Evolutionary conservation across 2,329 filamentous ascomycete species (phyloP), one percentile per base, ranked within the genome.

Genomic region (Monosporascus sp.): DNA sequence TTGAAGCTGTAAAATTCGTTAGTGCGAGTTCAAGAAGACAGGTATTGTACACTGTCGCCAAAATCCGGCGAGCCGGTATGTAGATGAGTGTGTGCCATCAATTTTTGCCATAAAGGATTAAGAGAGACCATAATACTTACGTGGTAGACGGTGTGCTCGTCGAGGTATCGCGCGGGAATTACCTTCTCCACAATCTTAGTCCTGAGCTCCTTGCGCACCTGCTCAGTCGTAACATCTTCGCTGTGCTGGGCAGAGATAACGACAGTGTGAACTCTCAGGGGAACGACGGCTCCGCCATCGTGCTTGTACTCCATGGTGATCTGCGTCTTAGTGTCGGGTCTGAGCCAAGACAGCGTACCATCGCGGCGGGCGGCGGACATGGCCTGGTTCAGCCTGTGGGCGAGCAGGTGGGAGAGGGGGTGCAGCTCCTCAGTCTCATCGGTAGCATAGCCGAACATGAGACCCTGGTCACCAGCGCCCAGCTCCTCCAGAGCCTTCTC

Each of bases 391-490:
- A 99, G 89, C 83, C 92, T 91, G 85, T 99, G 94, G 69, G 94
- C 88, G 70, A 97, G 85, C 68, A 93, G 84, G 65, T 97, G 83
- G 68, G 93, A 97, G 69, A 99, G 82, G 63, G 94, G 94, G 72
- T 97, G 89, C 66, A 96, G 84, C 81, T 99, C 94, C 58, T 93
- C 92, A 67, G 94, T 97, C 84, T 99, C 94, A 70, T 99, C 94
- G 68, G 94, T 96, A 75, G 94, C 94, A 83, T 99, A 99, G 68
- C 94, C 94, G 77, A 99, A 99, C 94, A 99, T 99, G 83, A 99
- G 97, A 82, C 94, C 94, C 83, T 99, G 94, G 78, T 99, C 94
- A 88, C 94, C 94, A 59, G 94, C 94, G 76, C 94, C 94, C 62
- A 99, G 87, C 79, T 96, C 87, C 85, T 99, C 94, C 48, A 99